phyloP scores from a whole-genome alignment of 2,329 filamentous ascomycete genomes.

The Alternaria angustiovoidea region DNA sequence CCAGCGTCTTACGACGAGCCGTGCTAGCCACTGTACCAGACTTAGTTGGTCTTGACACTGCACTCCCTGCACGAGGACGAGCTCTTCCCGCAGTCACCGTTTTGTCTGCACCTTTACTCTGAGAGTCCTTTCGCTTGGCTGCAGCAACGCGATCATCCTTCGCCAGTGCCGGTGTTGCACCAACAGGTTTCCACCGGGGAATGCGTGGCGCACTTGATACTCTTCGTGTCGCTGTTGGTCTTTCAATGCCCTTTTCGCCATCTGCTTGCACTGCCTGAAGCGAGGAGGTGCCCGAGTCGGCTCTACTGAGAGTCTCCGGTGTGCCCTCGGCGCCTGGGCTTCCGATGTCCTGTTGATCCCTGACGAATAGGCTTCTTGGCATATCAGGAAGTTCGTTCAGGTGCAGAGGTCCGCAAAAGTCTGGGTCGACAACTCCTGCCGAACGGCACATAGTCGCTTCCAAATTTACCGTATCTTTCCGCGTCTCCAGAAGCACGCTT shows the following conservation, averaged over 20 bases:
- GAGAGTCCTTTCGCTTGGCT: not conserved
- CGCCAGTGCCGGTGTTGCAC: not conserved
- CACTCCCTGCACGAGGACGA: not conserved
- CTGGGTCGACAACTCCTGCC: slow-evolving; percentile 3
- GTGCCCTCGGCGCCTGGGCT: not conserved
- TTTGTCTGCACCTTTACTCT: not conserved
- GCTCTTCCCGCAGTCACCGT: not conserved
- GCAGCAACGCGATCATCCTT: not conserved
- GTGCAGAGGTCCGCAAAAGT: slow-evolving; percentile 10
- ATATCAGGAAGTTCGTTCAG: slow-evolving; percentile 12
- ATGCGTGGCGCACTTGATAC: not conserved
- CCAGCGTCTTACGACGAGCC: not conserved
- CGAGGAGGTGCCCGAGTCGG: slow-evolving; percentile 6
- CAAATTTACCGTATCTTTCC: slow-evolving; percentile 18
- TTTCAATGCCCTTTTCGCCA: not conserved
- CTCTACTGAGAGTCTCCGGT: not conserved
- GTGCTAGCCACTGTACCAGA: not conserved
- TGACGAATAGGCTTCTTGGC: not conserved
- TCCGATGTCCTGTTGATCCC: not conserved
- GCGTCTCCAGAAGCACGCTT: slow-evolving; percentile 8
- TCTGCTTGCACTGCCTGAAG: not conserved
- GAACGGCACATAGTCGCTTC: slow-evolving; percentile 19
- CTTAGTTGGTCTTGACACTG: not conserved
- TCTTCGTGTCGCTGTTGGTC: not conserved
- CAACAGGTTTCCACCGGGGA: not conserved